These are phyloP conservation scores for Parasitella parasitica DNA, from an alignment of 371 early-diverging fungal genomes.

Conservation along the genomic window DNA sequence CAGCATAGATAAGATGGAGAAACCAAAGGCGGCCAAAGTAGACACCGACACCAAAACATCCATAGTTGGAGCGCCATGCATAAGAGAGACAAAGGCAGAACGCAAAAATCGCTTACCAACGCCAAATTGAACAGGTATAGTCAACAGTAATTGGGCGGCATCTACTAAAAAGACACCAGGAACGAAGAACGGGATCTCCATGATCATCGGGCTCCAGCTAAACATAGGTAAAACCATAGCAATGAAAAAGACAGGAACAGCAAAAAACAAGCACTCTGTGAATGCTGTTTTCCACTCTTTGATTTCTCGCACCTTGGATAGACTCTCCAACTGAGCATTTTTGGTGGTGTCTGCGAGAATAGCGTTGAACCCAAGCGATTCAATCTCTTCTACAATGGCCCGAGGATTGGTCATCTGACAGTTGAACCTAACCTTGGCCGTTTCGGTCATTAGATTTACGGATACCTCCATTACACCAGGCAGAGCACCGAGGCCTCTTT, in stretches of 20 bases:
- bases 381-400: conserved; percentile 77
- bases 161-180: conserved; percentile 72
- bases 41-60: conserved; percentile 91
- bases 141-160: conserved; percentile 55
- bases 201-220: conserved; percentile 29
- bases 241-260: conserved; percentile 81
- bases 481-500: conserved; percentile 56
- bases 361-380: conserved; percentile 86
- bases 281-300: conserved; percentile 75
- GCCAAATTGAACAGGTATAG: conserved; percentile 90
- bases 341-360: conserved; percentile 56
- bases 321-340: conserved; percentile 86
- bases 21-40: conserved; percentile 84
- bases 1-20: conserved; percentile 65
- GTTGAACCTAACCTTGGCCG: conserved; percentile 35
- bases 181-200: conserved; percentile 40
- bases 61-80: conserved; percentile 89
- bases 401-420: conserved; percentile 44
- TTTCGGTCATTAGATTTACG: conserved; percentile 78
- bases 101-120: conserved; percentile 81
- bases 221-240: conserved; percentile 83
- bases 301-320: conserved; percentile 87
- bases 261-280: conserved; percentile 61
- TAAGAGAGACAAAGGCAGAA: conserved; percentile 76
- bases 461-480: conserved; percentile 66